Percentiles rank a stretch among this genome's conserved stretches.
Conservation (phyloP, 345 rosid genomes). For the Pelargonium nanum region DNA sequence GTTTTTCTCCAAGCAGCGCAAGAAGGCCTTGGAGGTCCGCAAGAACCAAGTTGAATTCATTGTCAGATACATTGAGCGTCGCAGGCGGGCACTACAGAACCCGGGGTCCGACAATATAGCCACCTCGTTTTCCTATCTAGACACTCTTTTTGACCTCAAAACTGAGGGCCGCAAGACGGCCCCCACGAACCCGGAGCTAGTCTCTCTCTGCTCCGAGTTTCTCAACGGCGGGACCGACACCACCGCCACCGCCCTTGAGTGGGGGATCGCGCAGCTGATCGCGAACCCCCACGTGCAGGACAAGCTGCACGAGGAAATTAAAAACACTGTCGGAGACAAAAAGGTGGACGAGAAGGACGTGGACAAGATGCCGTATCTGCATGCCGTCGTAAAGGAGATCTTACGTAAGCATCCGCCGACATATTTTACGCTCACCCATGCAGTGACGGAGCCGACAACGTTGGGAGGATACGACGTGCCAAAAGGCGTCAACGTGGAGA, state of each 20-base stretch:
- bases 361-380: conserved; percentile 51
- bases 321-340: conserved; percentile 35
- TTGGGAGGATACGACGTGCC: conserved; percentile 76
- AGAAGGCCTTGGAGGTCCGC: conserved; percentile 45
- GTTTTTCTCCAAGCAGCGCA: conserved; percentile 58
- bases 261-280: conserved; percentile 85
- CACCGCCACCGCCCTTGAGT: conserved; percentile 79
- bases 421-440: conserved; percentile 57
- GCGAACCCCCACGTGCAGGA: conserved; percentile 49
- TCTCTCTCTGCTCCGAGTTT: conserved; percentile 77
- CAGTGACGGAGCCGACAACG: conserved; percentile 55
- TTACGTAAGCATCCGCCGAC: conserved; percentile 81
- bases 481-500: conserved; percentile 44
- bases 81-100: conserved; percentile 38
- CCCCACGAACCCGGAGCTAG: conserved; percentile 61
- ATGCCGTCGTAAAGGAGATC: conserved; percentile 66
- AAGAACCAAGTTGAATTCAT: conserved; percentile 48
- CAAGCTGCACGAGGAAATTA: conserved; percentile 54
- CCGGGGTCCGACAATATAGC: conserved; percentile 41
- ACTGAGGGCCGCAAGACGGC: conserved; percentile 46
- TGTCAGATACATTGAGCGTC: conserved; percentile 41
- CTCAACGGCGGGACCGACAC: conserved; percentile 87
- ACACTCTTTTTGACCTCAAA: conserved; percentile 59
- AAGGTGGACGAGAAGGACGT: conserved; percentile 56
- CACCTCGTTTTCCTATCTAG: conserved; percentile 65